These are phyloP conservation scores for Geranomyces michiganensis DNA, from an alignment of 192 early-diverging fungal genomes.

Conservation along the genomic window DNA sequence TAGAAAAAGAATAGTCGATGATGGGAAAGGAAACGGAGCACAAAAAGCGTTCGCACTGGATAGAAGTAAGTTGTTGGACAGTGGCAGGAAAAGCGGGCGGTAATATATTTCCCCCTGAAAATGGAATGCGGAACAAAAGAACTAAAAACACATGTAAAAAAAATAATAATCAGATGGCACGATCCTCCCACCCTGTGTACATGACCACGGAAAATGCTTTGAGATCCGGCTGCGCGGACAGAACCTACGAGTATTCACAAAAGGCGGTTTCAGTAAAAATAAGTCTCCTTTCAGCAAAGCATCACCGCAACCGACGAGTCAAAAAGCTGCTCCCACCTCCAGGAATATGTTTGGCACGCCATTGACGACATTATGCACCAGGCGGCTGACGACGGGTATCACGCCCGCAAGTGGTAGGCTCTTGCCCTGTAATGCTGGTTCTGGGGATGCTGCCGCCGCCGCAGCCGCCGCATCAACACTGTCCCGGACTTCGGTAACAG, in stretches of 20 bases:
- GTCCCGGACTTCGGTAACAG: constrained; percentile 6
- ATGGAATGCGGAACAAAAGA: no score
- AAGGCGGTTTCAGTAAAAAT: not conserved
- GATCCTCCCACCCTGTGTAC: constrained; percentile 53
- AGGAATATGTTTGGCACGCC: constrained; percentile 47
- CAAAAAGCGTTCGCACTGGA: no score
- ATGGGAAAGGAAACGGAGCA: no score
- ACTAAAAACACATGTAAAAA: no score
- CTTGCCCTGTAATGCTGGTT: constrained; percentile 51
- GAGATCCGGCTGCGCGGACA: constrained; percentile 41
- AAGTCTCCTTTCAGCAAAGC: not conserved
- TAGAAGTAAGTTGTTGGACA: no score
- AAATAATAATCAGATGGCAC: not conserved
- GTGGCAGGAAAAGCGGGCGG: no score
- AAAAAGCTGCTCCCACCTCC: constrained; percentile 36
- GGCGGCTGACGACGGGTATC: constrained; percentile 42
- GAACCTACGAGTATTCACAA: constrained; percentile 20
- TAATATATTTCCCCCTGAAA: no score
- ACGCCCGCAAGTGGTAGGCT: constrained; percentile 42
- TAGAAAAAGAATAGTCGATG: no score
- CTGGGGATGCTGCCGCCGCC: constrained; percentile 66
- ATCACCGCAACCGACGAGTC: no score
- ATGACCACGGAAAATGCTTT: constrained; percentile 49
- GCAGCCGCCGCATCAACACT: not conserved
- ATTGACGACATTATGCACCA: constrained; percentile 40